Conservation (phyloP, 1,139 yeast species). For the Suhomyces taliae region DNA sequence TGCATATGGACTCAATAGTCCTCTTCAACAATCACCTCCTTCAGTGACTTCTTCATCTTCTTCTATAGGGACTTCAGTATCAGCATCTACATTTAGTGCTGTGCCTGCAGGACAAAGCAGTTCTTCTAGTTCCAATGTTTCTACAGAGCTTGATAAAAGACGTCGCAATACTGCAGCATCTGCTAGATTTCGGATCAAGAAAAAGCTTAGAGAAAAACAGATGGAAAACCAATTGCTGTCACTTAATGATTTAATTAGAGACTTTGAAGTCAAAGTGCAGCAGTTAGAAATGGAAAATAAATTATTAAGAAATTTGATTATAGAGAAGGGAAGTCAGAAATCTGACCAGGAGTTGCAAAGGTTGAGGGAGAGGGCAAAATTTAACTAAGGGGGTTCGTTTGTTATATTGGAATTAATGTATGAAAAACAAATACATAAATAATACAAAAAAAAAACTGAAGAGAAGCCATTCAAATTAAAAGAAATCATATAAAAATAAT, state of each 20-base stretch:
- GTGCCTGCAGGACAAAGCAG: slow-evolving; percentile 8
- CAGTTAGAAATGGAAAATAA: slow-evolving; percentile 63
- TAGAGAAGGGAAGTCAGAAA: slow-evolving; percentile 56
- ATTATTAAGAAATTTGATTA: slow-evolving; percentile 68
- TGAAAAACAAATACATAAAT: no score
- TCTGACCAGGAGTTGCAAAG: slow-evolving; percentile 41
- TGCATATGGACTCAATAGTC: slow-evolving; percentile 7
- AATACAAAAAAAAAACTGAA: no score
- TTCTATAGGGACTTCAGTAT: slow-evolving; percentile 8
- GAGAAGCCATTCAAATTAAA: no score
- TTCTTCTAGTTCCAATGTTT: slow-evolving; percentile 2
- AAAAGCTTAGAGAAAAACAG: slow-evolving; percentile 59
- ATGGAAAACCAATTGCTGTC: slow-evolving; percentile 66
- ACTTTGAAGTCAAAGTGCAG: slow-evolving; percentile 55
- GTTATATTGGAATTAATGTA: not conserved
- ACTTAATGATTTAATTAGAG: slow-evolving; percentile 59
- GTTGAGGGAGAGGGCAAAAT: slow-evolving; percentile 36
- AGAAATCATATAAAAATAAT: no score
- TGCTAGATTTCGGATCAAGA: slow-evolving; percentile 61
- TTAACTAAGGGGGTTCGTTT: slow-evolving; percentile 4
- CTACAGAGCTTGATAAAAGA: slow-evolving; percentile 54
- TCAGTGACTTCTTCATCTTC: slow-evolving; percentile 9
- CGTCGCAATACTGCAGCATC: slow-evolving; percentile 64
- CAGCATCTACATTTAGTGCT: slow-evolving; percentile 7
- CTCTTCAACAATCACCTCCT: slow-evolving; percentile 10